Base-by-base conservation (phyloP, 1,139 yeast species). In the Candida tropicalis region DNA sequence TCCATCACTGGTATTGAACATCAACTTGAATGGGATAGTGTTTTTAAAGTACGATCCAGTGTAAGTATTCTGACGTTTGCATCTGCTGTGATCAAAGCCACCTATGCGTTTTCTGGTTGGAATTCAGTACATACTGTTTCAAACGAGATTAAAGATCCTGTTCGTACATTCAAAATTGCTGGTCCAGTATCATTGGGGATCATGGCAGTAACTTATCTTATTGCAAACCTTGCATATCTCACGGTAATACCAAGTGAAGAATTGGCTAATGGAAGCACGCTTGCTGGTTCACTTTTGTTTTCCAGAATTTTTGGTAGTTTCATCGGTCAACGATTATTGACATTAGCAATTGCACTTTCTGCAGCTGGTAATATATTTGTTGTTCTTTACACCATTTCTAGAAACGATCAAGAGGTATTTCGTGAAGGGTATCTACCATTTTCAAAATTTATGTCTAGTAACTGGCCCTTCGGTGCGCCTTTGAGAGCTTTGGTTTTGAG, bases 61-160 rank as follows among this genome's bases (percentile, higher is more conserved):
- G 68, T 76, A 0, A 59, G 75, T 2, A 43, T 71, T 1, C 66
- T 84, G 0, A 68, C 78, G 1, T 65, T 81, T 47, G 75, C 85
- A 0, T 65, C 79, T 43, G 84, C 84, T 0, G 71, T 81, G 20
- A 70, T 81, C 15, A 79, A 78, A 53, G 82, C 84, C 2, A 70
- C 79, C 43, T 82, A 79, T 62, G 79, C 84, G 5, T 80, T 75
- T 47, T 70, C 79, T 3, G 88, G 88, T 2, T 82, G 87, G 87
- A 80, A 75, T 51, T 65, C 79, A 15, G 83, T 81, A 4, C 87
- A 82, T 54, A 73, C 82, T 0, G 84, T 80, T 11, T 70, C 84
- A 1, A 78, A 79, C 41, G 88, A 82, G 53, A 77, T 82, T 28
- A 75, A 75, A 44, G 77, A 82, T 51, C 87, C 87, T 0, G 65